phyloP scores from a whole-genome alignment of 2,329 filamentous ascomycete genomes.

The Aaosphaeria pasadenensis region DNA sequence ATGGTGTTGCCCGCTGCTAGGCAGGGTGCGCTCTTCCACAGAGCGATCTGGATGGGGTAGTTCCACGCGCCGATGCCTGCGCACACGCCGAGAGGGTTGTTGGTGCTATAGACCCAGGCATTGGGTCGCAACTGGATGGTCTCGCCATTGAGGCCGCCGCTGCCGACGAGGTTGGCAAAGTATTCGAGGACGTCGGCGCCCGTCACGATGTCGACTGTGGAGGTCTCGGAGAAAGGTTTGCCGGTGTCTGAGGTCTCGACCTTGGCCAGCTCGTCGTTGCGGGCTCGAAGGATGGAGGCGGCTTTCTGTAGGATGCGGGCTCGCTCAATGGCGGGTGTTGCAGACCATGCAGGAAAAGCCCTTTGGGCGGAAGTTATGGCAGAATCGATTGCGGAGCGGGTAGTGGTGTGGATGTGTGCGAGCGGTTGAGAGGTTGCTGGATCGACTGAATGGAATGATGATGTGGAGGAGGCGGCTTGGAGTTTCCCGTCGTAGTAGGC shows the following conservation, averaged over 20 bases:
- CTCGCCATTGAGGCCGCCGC: slow-evolving; percentile 77
- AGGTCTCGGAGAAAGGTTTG: slow-evolving; percentile 82
- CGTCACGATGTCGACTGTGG: slow-evolving; percentile 76
- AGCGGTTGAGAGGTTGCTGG: slow-evolving; percentile 68
- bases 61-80: slow-evolving; percentile 90
- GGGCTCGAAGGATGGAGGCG: slow-evolving; percentile 67
- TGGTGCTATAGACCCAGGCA: slow-evolving; percentile 79
- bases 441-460: slow-evolving; percentile 69
- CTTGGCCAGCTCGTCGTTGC: slow-evolving; percentile 75
- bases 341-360: slow-evolving; percentile 75
- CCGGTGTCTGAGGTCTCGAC: slow-evolving; percentile 84
- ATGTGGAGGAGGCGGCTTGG: slow-evolving; percentile 58
- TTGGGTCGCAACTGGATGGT: slow-evolving; percentile 70
- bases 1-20: slow-evolving; percentile 84
- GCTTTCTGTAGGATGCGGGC: slow-evolving; percentile 76
- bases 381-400: slow-evolving; percentile 64
- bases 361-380: slow-evolving; percentile 68
- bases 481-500: slow-evolving; percentile 73
- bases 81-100: slow-evolving; percentile 79
- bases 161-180: slow-evolving; percentile 75
- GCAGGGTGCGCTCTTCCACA: slow-evolving; percentile 87
- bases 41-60: slow-evolving; percentile 84
- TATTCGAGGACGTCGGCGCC: slow-evolving; percentile 85
- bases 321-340: slow-evolving; percentile 69
- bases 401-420: slow-evolving; percentile 70